Evolutionary conservation across 768 basidiomycete genomes (phyloP).

Genomic region (Lanmaoa rubissima): DNA sequence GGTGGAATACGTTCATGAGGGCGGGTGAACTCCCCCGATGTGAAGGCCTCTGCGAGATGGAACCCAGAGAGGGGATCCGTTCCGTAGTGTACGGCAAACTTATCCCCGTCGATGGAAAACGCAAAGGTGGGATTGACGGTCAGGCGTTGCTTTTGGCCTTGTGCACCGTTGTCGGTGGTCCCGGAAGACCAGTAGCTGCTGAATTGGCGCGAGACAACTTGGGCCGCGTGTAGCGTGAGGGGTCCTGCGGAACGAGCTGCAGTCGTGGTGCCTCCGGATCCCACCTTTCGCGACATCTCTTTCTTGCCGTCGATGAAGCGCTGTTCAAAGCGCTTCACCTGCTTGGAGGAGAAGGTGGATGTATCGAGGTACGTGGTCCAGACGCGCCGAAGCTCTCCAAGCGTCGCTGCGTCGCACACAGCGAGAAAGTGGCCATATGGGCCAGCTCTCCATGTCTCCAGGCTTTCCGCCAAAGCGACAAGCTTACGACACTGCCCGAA

Average conservation of each 20-base stretch:
- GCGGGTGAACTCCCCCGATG: constrained; percentile 7
- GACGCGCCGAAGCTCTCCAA: constrained; percentile 15
- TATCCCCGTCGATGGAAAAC: constrained; percentile 27
- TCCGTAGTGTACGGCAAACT: constrained; percentile 29
- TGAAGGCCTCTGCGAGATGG: constrained; percentile 28
- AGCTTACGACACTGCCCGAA: constrained; percentile 28
- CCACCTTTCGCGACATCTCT: background rate
- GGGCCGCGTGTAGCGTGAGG: background rate
- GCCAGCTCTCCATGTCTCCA: constrained; percentile 22
- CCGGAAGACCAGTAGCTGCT: constrained; percentile 25
- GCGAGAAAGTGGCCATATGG: constrained; percentile 27
- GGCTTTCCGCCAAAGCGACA: constrained; percentile 13
- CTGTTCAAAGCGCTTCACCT: constrained; percentile 11
- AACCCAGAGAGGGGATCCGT: constrained; percentile 30
- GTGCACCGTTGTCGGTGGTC: constrained; percentile 5
- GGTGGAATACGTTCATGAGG: background rate
- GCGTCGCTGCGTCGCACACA: constrained; percentile 21
- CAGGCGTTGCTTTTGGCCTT: background rate
- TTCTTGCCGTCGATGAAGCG: constrained; percentile 12
- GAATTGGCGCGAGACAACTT: constrained; percentile 15
- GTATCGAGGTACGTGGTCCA: constrained; percentile 23
- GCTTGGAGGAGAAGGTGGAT: background rate
- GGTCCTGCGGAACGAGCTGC: constrained; percentile 31
- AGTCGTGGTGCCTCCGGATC: background rate
- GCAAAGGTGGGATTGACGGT: constrained; percentile 30